Percentiles rank a stretch among this genome's conserved stretches.
Conservation (phyloP, 1,139 yeast species). For the Candida sp. region DNA sequence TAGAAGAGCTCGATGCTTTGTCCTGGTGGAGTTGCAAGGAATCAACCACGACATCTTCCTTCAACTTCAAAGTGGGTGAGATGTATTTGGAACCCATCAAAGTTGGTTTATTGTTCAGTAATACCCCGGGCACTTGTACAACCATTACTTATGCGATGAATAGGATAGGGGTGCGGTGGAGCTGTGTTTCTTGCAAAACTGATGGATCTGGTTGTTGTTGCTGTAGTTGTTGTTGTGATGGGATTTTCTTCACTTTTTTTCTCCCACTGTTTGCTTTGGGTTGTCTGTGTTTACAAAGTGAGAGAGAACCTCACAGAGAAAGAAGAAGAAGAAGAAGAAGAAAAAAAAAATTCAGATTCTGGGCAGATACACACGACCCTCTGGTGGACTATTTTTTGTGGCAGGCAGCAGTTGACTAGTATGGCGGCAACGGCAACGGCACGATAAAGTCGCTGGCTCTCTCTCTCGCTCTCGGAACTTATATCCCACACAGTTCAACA, state of each 20-base stretch:
- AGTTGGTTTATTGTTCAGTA: slow-evolving; percentile 4
- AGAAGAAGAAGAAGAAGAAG: too few species aligned
- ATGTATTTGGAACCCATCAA: slow-evolving; percentile 26
- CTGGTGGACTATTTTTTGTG: background rate
- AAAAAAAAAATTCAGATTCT: background rate
- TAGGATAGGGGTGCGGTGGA: background rate
- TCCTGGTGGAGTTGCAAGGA: slow-evolving; percentile 45
- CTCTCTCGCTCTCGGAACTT: too few species aligned
- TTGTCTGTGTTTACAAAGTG: background rate
- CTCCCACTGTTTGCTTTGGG: background rate
- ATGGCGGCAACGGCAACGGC: background rate
- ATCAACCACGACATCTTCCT: slow-evolving; percentile 30
- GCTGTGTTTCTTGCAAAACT: background rate
- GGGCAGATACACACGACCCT: background rate
- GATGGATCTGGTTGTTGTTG: background rate
- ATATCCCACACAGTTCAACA: too few species aligned
- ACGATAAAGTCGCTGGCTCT: background rate
- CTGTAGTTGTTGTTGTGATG: background rate
- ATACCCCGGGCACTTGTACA: slow-evolving; percentile 10
- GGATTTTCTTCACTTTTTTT: background rate
- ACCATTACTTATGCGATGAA: slow-evolving; percentile 8
- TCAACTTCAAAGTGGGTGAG: slow-evolving; percentile 38
- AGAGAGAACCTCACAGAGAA: background rate
- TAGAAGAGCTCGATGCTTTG: slow-evolving; percentile 24
- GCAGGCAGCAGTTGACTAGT: too few species aligned